Conservation (phyloP, 306 rosid species). For the Inga oerstediana region DNA sequence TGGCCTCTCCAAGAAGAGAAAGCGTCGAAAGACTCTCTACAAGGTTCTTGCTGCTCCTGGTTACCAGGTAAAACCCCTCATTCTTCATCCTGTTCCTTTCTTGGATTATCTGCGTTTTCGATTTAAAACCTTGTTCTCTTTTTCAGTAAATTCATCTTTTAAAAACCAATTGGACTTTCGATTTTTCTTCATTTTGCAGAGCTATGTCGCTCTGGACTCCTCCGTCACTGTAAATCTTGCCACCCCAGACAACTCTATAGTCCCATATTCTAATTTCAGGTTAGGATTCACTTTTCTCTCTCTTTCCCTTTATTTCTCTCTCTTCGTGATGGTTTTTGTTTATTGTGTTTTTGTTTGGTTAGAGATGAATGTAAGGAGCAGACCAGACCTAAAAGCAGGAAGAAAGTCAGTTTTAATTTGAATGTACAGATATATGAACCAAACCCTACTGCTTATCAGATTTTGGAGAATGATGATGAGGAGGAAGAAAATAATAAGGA, state of each 20-base stretch:
- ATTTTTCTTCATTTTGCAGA: constrained; percentile 50
- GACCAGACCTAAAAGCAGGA: constrained; percentile 53
- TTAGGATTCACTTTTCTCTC: constrained; percentile 33
- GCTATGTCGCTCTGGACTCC: constrained; percentile 59
- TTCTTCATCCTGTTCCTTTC: neutral
- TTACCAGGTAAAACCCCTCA: constrained; percentile 45
- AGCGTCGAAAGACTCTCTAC: constrained; percentile 51
- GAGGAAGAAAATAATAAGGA: constrained; percentile 45
- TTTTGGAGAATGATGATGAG: constrained; percentile 51
- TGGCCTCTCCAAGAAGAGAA: constrained; percentile 64
- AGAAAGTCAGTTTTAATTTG: constrained; percentile 90
- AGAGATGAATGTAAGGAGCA: constrained; percentile 64
- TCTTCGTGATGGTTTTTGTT: constrained; percentile 15
- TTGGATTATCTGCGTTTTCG: neutral
- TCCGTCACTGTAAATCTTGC: constrained; percentile 36
- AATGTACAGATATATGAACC: constrained; percentile 83
- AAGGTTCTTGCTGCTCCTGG: constrained; percentile 35
- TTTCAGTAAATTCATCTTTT: neutral
- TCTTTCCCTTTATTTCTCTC: neutral
- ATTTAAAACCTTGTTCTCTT: neutral
- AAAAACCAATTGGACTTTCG: neutral
- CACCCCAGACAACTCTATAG: constrained; percentile 32
- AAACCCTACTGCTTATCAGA: constrained; percentile 50
- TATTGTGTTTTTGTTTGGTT: constrained; percentile 29
- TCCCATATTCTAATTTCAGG: constrained; percentile 53